Conservation (phyloP, 257 asterid species). For the Plantago ovata region DNA sequence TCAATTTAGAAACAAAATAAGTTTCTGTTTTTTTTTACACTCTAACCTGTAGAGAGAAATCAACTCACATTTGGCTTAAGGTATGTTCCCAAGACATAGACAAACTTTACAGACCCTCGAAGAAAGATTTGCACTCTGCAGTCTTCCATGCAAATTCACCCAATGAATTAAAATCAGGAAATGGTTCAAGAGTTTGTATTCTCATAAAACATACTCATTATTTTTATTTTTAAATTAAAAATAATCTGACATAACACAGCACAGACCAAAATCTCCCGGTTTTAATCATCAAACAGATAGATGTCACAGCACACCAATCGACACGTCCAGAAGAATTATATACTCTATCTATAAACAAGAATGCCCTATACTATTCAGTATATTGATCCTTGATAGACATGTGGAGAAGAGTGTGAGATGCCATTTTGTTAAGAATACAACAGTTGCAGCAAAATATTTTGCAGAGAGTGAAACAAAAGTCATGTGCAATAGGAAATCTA, state of each 20-base stretch:
- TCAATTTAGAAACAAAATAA: background rate
- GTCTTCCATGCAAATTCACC: constrained; percentile 59
- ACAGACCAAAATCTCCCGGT: background rate
- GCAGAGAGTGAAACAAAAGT: too few species aligned
- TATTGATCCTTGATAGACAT: too few species aligned
- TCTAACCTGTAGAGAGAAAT: constrained; percentile 11
- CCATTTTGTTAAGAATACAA: too few species aligned
- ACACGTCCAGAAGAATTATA: background rate
- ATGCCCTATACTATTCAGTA: too few species aligned
- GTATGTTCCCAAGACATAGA: constrained; percentile 89
- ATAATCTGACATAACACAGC: background rate
- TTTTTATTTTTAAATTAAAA: constrained; percentile 1
- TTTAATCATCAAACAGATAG: background rate
- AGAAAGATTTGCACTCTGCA: constrained; percentile 71
- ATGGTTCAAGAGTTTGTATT: constrained; percentile 2
- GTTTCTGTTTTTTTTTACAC: constrained; percentile 2
- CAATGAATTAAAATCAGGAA: constrained; percentile 15
- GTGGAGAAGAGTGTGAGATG: too few species aligned
- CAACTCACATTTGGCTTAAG: constrained; percentile 90
- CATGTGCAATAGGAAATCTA: too few species aligned
- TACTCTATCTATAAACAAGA: too few species aligned
- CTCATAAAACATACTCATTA: constrained; percentile 1
- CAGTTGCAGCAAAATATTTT: too few species aligned
- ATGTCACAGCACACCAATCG: background rate
- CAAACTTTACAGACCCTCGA: constrained; percentile 75